Evolutionary conservation across 257 asterid species (phyloP), one percentile per base, ranked within the genome.

Genomic region (Lithospermum erythrorhizon): DNA sequence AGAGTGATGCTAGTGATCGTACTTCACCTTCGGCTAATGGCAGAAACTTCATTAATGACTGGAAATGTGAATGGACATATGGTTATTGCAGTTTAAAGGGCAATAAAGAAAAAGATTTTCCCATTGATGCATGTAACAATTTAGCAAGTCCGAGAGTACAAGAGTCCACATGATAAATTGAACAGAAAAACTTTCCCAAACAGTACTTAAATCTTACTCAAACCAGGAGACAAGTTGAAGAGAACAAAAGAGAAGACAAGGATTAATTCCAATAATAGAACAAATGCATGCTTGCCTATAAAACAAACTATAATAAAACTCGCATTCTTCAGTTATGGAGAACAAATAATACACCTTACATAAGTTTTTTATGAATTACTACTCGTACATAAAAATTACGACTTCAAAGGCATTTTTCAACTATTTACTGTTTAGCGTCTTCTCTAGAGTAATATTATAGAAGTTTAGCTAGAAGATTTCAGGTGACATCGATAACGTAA

Each of bases 31-130:
- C 94, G 63, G 90, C 94, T 59, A 68, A 72, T 27, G 63, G 70
- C 60, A 75, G 82, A 73, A 89, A 89, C 68, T 81, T 78, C 81
- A 72, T 82, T 67, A 89, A 67, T 5, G 72, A 81, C 97, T 89
- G 71, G 20, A 58, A 61, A 74, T 66, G 65, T 22, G 37, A 63
- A 20, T 30, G 59, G 66, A 55, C 10, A 60, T 35, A 48, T 48
- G 23, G 35, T 68, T 37, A 29, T 8, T 68, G 69, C 19, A 73
- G 41, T 58, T 27, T 57, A 13, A 14, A 23, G 37, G 20, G 11
- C 37, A 11, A 22, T n/a, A 56, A 56, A 7, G 6, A 24, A 53
- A 53, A 10, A n/a, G 5, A 20, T 6, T 19, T 53, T 19, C 57
- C 57, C 7, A n/a, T 53, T 11, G 11, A 53, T n/a, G 23, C 20